Percentiles rank a stretch among this genome's conserved stretches.
Evolutionary conservation across 148 eudicot genomes (phyloP).

Genomic region (Selenicereus undatus): DNA sequence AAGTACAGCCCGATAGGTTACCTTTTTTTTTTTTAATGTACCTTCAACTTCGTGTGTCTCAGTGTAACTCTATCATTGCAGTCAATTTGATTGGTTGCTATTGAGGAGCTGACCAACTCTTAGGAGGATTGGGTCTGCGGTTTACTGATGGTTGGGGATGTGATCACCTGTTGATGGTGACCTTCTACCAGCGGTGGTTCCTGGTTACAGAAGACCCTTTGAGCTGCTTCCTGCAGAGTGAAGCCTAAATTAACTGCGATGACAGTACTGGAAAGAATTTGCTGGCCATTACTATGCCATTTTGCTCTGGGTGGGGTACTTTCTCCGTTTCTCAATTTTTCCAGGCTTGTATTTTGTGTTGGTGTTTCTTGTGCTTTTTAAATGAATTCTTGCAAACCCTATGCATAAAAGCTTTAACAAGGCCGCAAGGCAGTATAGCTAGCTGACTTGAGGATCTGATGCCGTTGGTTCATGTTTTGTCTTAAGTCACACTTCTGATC

Average conservation of each 20-base stretch:
- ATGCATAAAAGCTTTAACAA: background rate
- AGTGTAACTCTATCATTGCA: no score
- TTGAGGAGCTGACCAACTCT: constrained; percentile 66
- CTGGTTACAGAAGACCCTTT: constrained; percentile 78
- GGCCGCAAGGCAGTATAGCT: background rate
- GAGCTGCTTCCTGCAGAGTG: constrained; percentile 95
- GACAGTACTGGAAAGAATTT: constrained; percentile 79
- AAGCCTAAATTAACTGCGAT: constrained; percentile 77
- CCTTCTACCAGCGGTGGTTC: constrained; percentile 80
- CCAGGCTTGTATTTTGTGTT: no score
- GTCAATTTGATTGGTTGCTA: constrained; percentile 17
- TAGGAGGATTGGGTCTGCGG: constrained; percentile 92
- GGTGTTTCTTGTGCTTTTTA: background rate
- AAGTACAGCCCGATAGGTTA: no score
- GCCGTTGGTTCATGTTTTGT: background rate
- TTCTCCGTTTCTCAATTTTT: no score
- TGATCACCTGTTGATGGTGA: constrained; percentile 96
- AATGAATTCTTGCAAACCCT: background rate
- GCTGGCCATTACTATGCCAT: constrained; percentile 87
- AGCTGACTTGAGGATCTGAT: background rate
- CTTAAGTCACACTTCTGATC: background rate
- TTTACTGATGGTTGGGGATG: constrained; percentile 93
- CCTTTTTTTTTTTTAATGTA: no score
- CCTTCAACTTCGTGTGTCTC: no score
- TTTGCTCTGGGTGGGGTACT: constrained; percentile 46